Evolutionary conservation across 306 rosid genomes (phyloP).

Genomic region (Fagus sylvatica): DNA sequence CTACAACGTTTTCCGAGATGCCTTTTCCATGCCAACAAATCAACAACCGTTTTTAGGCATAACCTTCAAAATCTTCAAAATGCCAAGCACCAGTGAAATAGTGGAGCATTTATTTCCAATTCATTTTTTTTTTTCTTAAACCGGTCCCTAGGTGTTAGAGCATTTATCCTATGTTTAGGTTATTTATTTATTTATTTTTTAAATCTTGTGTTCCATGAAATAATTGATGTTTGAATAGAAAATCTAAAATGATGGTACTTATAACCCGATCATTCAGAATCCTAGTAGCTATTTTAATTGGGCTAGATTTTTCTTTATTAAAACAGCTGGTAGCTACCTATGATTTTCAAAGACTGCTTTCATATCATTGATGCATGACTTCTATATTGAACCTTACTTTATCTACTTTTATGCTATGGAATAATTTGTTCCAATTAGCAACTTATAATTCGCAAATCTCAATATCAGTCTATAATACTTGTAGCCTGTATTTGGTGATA

Average conservation of each 20-base stretch:
- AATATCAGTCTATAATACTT: not conserved
- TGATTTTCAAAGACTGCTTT: not conserved
- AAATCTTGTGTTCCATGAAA: too few species aligned
- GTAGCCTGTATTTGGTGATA: not conserved
- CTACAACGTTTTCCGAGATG: not conserved
- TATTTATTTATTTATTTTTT: too few species aligned
- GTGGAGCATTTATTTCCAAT: not conserved
- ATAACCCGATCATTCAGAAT: too few species aligned
- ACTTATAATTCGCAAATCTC: not conserved
- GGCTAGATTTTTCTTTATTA: conserved; percentile 9
- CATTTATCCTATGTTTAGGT: too few species aligned
- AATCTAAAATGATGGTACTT: too few species aligned
- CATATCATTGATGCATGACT: not conserved
- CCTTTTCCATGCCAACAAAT: not conserved
- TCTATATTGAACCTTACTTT: not conserved
- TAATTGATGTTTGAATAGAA: too few species aligned
- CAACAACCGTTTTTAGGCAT: not conserved
- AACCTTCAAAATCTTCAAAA: not conserved
- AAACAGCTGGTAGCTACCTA: conserved; percentile 16
- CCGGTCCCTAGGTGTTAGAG: too few species aligned
- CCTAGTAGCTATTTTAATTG: too few species aligned
- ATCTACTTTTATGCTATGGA: not conserved
- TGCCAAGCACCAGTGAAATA: not conserved
- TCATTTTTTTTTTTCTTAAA: not conserved
- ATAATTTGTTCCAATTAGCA: not conserved